Evolutionary conservation across 2,329 filamentous ascomycete species (phyloP), one percentile per base, ranked within the genome.

Genomic region (Penicillium sp.): DNA sequence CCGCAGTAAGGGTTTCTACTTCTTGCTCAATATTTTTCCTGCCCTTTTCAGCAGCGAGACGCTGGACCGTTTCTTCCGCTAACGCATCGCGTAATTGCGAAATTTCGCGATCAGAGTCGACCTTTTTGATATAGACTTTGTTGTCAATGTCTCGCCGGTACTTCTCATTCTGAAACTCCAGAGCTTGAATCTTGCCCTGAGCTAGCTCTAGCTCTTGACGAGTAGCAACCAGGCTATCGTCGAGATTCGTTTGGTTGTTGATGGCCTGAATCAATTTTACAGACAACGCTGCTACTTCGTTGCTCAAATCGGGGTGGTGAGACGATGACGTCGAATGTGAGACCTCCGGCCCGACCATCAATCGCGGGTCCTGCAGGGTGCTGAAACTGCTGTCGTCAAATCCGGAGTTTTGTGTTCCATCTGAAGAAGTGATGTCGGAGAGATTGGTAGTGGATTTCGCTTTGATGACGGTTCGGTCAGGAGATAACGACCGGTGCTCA

Each of bases 231-330:
- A 99, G 80, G 12, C 86, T 89, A 72, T 99, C 94, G 73, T 97
- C 94, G 42, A 99, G 82, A 23, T 84, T 87, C 8, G 92, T 97
- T 74, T 97, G 92, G 72, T 96, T 89, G 71, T 99, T 99, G 75
- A 99, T 97, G 42, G 94, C 93, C 68, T 94, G 93, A 65, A 99
- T 93, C 60, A 99, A 85, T 74, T 99, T 99, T 46, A 91, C 93
- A 75, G 91, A 97, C 32, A 99, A 80, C 7, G 90, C 86, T 8
- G 93, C 90, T 29, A 99, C 90, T 74, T 97, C 94, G 61, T 80
- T 80, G 69, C 82, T 86, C 41, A 87, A 69, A 64, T 87, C 85
- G 21, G 82, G 83, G 63, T 86, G 81, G 59, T 75, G 75, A 8
- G 71, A 66, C 34, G 68, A 66, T 27, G 73, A 72, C 16, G 64